Evolutionary conservation across 2,329 filamentous ascomycete species (phyloP).

Genomic region (Stachybotrys echinatus): DNA sequence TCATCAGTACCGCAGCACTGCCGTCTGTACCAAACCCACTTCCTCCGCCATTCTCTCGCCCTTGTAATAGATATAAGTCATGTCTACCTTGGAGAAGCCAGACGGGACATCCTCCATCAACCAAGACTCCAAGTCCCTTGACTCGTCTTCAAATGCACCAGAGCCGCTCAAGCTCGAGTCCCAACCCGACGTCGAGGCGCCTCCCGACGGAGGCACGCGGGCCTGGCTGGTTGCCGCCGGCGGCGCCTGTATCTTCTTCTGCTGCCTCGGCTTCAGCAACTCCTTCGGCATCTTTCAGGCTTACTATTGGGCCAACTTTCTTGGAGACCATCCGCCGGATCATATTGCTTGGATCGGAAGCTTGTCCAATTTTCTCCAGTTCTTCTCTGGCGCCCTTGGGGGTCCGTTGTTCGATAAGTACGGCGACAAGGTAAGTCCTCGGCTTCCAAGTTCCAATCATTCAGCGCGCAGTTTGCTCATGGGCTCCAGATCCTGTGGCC

Average conservation of each 20-base stretch:
- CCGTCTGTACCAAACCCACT: too few species aligned
- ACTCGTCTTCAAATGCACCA: too few species aligned
- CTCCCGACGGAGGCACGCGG: neutral
- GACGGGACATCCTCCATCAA: neutral
- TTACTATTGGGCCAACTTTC: conserved; percentile 18
- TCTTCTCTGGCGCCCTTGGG: conserved; percentile 22
- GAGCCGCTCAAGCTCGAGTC: too few species aligned
- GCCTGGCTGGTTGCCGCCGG: conserved; percentile 12
- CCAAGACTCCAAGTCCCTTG: too few species aligned
- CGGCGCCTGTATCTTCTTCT: conserved; percentile 15
- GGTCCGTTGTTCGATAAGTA: conserved; percentile 37
- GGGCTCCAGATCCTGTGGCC: conserved; percentile 25
- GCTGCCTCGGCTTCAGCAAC: conserved; percentile 19
- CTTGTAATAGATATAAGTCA: too few species aligned
- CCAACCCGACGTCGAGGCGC: neutral
- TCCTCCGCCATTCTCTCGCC: too few species aligned
- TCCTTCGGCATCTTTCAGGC: conserved; percentile 20
- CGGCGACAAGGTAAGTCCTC: conserved; percentile 25
- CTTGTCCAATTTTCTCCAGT: conserved; percentile 16
- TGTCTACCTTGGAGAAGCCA: neutral
- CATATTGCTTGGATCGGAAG: conserved; percentile 20
- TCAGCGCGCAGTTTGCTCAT: too few species aligned
- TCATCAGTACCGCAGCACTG: too few species aligned
- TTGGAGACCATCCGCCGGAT: conserved; percentile 13
- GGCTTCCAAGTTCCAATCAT: too few species aligned